Evolutionary conservation across 176 grass and related monocot genomes (phyloP), one percentile per base, ranked within the genome.

Genomic region (Eremochloa ophiuroides): DNA sequence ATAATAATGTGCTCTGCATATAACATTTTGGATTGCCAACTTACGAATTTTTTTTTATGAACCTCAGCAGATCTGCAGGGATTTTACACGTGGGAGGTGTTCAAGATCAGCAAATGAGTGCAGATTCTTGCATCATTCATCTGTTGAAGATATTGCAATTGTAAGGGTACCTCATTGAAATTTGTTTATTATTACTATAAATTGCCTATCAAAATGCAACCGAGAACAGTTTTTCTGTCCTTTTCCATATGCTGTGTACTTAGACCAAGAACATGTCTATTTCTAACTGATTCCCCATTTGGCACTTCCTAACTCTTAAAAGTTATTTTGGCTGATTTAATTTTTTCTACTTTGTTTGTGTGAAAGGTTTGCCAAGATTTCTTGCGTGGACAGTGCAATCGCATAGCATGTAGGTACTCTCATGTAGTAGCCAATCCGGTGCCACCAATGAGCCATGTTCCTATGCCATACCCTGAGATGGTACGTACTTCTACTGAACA

Each of bases 321-420:
- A 33, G 0, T 1, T 63, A 48, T 38, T 61, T 78, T 73, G 18
- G 6, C 58, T 74, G 23, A 78, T 78, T 65, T 53, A 14, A 6
- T 44, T 22, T 34, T 66, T 26, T 66, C 17, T 67, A 26, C 8
- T 26, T 20, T 59, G 16, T 80, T 65, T 87, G 39, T 10, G 77
- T 66, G 17, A 40, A 63, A 93, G 91, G 88, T 75, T 85, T 93
- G 87, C 81, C 91, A 93, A 87, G 88, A 93, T 85, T 93, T 93
- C 64, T 81, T 93, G 83, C 83, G 66, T 84, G 91, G 91, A 75
- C 87, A 82, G 27, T 93, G 91, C 62, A 85, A 87, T 10, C 91
- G 91, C 68, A 90, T 78, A 78, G 82, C 91, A 74, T 93, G 87
- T 78, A 71, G 91, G 40, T 93, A 89, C 74, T 90, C 87, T 85